Percentiles rank a stretch among this genome's conserved stretches.
Evolutionary conservation across 305 asterid species (phyloP).

Genomic region (Fraxinus dipetala): DNA sequence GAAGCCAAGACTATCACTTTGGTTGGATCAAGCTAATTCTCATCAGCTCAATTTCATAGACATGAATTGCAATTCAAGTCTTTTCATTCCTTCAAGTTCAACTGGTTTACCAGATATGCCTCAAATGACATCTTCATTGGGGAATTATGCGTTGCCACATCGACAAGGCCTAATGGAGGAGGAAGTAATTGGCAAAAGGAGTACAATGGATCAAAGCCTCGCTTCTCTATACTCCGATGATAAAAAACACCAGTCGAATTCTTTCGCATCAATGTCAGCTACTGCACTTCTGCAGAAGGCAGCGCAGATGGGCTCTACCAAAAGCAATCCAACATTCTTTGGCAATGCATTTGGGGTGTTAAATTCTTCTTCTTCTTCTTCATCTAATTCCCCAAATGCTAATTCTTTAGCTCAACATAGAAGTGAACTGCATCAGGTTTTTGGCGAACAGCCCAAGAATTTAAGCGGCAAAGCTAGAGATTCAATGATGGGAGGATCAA

Average conservation of each 20-base stretch:
- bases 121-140: constrained; percentile 46
- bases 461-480: constrained; percentile 4
- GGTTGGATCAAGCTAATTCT: constrained; percentile 38
- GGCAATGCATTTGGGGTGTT: constrained; percentile 54
- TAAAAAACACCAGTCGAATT: constrained; percentile 20
- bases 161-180: constrained; percentile 41
- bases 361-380: constrained; percentile 42
- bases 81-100: constrained; percentile 36
- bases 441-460: constrained; percentile 29
- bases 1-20: constrained; percentile 42
- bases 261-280: constrained; percentile 69
- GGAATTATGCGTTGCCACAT: constrained; percentile 31
- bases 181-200: constrained; percentile 4
- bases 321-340: constrained; percentile 47
- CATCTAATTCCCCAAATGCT: constrained; percentile 35
- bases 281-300: constrained; percentile 87
- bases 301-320: constrained; percentile 78
- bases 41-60: constrained; percentile 23
- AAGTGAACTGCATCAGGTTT: constrained; percentile 53
- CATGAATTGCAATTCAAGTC: constrained; percentile 33
- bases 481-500: constrained; percentile 30
- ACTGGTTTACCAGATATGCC: constrained; percentile 40
- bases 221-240: constrained; percentile 42
- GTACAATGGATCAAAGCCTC: constrained; percentile 19
- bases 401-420: constrained; percentile 29